Percentiles rank a stretch among this genome's conserved stretches.
Conservation (phyloP, 1,284 basidiomycete species). For the Sporisorium sorghi region DNA sequence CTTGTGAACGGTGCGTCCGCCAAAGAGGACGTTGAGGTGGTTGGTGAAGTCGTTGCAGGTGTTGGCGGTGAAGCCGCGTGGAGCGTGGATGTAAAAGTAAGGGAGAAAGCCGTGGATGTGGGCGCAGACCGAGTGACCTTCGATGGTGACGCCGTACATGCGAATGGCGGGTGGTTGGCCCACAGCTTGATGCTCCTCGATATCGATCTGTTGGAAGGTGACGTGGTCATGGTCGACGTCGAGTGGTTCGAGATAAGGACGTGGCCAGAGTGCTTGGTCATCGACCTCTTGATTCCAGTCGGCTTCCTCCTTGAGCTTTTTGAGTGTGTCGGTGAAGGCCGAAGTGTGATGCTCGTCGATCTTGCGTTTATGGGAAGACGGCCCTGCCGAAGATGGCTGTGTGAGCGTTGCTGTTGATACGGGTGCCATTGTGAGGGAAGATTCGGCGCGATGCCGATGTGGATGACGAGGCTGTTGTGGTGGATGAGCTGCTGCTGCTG, state of each 20-base stretch:
- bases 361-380: slow-evolving; percentile 45
- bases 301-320: slow-evolving; percentile 51
- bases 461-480: slow-evolving; percentile 5
- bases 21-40: slow-evolving; percentile 65
- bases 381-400: slow-evolving; percentile 24
- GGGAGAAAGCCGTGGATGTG: slow-evolving; percentile 68
- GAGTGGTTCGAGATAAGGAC: slow-evolving; percentile 51
- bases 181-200: slow-evolving; percentile 62
- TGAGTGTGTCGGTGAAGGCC: slow-evolving; percentile 59
- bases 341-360: slow-evolving; percentile 50
- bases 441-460: slow-evolving; percentile 19
- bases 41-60: slow-evolving; percentile 65
- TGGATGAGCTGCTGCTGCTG: not conserved
- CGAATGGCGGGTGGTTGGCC: slow-evolving; percentile 61
- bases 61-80: slow-evolving; percentile 59
- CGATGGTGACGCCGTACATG: slow-evolving; percentile 65
- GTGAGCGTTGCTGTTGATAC: slow-evolving; percentile 40
- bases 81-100: slow-evolving; percentile 67
- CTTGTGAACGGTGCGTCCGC: slow-evolving; percentile 49
- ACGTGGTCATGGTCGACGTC: slow-evolving; percentile 50
- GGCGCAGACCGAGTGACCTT: slow-evolving; percentile 65
- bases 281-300: slow-evolving; percentile 50
- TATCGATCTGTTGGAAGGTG: slow-evolving; percentile 68
- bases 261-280: slow-evolving; percentile 55
- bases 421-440: slow-evolving; percentile 37